A percentile compares a stretch with the other conserved stretches of the same genome.
Evolutionary conservation across 768 basidiomycete genomes (phyloP).

Genomic region (Chiua virens): DNA sequence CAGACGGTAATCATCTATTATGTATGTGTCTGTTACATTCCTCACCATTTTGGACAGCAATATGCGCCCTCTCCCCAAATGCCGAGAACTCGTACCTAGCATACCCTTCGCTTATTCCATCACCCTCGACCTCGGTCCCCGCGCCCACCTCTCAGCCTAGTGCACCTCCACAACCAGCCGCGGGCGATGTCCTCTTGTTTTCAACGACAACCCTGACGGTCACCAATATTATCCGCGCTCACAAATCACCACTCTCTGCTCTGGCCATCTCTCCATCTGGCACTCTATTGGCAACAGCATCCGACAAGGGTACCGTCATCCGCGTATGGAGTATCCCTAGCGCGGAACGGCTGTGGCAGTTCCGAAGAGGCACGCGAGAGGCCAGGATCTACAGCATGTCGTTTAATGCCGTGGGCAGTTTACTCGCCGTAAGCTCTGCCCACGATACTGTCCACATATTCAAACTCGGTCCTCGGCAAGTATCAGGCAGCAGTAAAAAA

Average conservation of each 20-base stretch:
- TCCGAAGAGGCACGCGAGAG: slow-evolving; percentile 86
- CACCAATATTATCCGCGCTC: slow-evolving; percentile 95
- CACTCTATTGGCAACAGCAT: slow-evolving; percentile 88
- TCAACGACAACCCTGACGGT: slow-evolving; percentile 90
- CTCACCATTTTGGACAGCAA: slow-evolving; percentile 52
- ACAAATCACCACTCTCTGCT: slow-evolving; percentile 90
- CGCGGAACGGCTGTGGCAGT: slow-evolving; percentile 94
- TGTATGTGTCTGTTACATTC: background rate
- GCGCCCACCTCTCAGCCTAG: slow-evolving; percentile 40
- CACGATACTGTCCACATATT: slow-evolving; percentile 98
- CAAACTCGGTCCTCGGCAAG: slow-evolving; percentile 60
- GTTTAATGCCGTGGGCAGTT: slow-evolving; percentile 79
- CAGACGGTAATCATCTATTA: slow-evolving; percentile 63
- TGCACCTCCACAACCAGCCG: slow-evolving; percentile 40
- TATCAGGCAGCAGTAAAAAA: slow-evolving; percentile 22
- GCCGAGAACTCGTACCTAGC: slow-evolving; percentile 93
- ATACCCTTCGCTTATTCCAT: slow-evolving; percentile 93
- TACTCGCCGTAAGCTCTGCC: slow-evolving; percentile 90
- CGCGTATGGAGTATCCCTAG: slow-evolving; percentile 90
- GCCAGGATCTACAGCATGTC: slow-evolving; percentile 81
- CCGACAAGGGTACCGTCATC: slow-evolving; percentile 95
- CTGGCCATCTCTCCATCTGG: slow-evolving; percentile 85
- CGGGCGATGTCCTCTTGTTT: slow-evolving; percentile 92
- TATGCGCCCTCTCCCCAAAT: slow-evolving; percentile 92
- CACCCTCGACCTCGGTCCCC: slow-evolving; percentile 60